phyloP scores from a whole-genome alignment of 2,329 filamentous ascomycete genomes.

The Aureobasidium mangrovei region DNA sequence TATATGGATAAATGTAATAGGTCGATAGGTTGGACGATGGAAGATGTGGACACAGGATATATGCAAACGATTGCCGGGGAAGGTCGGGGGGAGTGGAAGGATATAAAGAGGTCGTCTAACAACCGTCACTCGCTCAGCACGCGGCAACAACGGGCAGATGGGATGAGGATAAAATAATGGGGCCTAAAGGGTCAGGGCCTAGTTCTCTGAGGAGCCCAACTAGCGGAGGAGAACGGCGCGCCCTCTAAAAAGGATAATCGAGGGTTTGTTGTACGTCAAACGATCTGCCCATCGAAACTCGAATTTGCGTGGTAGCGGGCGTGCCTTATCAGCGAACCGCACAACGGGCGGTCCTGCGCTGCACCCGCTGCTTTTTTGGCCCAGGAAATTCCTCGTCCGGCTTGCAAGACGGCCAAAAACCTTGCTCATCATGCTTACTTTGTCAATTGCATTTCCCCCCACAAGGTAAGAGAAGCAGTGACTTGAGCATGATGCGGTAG shows the following conservation, averaged over 20 bases:
- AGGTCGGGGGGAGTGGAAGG: slow-evolving; percentile 6
- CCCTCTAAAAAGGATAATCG: slow-evolving; percentile 1
- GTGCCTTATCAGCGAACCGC: slow-evolving; percentile 12
- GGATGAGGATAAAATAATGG: slow-evolving; percentile 10
- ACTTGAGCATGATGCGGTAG: background rate
- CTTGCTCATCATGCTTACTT: slow-evolving; percentile 1
- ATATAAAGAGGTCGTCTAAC: slow-evolving; percentile 12
- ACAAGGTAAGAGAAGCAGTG: background rate
- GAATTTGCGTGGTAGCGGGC: background rate
- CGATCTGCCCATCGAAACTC: slow-evolving; percentile 17
- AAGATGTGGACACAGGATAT: slow-evolving; percentile 1
- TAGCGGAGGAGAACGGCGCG: slow-evolving; percentile 16
- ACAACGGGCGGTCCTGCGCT: background rate
- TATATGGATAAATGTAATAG: background rate
- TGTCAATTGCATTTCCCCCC: background rate
- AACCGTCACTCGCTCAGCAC: slow-evolving; percentile 13
- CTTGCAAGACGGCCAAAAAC: background rate
- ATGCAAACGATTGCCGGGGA: slow-evolving; percentile 8
- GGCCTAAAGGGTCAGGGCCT: slow-evolving; percentile 11
- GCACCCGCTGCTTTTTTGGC: slow-evolving; percentile 6
- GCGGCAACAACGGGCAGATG: slow-evolving; percentile 14
- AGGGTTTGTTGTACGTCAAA: slow-evolving; percentile 17
- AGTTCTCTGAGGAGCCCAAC: slow-evolving; percentile 8
- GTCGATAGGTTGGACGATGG: background rate
- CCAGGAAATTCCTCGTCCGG: background rate